phyloP scores from a whole-genome alignment of 805 yeast genomes.

The Phaffomyces opuntiae region DNA sequence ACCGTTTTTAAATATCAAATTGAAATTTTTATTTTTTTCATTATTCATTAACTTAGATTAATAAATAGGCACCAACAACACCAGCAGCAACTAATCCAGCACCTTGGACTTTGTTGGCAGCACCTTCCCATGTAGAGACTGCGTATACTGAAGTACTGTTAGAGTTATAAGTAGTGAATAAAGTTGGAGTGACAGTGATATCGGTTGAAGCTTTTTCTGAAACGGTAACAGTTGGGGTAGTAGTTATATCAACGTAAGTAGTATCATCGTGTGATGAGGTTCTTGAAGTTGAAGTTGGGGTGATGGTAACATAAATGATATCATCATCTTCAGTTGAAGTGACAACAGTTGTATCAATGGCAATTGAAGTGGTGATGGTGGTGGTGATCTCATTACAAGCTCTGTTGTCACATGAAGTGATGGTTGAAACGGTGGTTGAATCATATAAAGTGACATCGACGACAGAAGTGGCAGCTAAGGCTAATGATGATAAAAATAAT shows the following conservation, averaged over 20 bases:
- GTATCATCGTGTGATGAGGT: constrained; percentile 32
- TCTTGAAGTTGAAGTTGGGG: constrained; percentile 2
- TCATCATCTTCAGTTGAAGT: constrained; percentile 17
- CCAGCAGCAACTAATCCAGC: constrained; percentile 22
- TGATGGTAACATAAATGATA: constrained; percentile 16
- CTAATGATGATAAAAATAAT: constrained; percentile 18
- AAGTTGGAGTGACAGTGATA: constrained; percentile 31
- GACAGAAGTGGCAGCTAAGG: constrained; percentile 18
- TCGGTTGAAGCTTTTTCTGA: constrained; percentile 40
- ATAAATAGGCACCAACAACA: constrained; percentile 20
- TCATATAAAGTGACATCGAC: constrained; percentile 12
- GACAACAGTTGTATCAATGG: constrained; percentile 14
- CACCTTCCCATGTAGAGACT: constrained; percentile 18
- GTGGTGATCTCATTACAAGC: constrained; percentile 10
- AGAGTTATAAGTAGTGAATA: constrained; percentile 26
- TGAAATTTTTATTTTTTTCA: not conserved
- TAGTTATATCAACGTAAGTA: constrained; percentile 32
- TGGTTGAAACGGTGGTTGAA: constrained; percentile 19
- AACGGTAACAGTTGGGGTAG: constrained; percentile 29
- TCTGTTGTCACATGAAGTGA: constrained; percentile 22
- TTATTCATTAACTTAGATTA: constrained; percentile 3
- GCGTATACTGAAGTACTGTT: constrained; percentile 8
- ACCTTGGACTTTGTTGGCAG: constrained; percentile 12
- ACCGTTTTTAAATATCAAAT: not conserved
- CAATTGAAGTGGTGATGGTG: constrained; percentile 9